Evolutionary conservation across 495 filamentous ascomycete species (phyloP).

Genomic region (Penicillium alfredii): DNA sequence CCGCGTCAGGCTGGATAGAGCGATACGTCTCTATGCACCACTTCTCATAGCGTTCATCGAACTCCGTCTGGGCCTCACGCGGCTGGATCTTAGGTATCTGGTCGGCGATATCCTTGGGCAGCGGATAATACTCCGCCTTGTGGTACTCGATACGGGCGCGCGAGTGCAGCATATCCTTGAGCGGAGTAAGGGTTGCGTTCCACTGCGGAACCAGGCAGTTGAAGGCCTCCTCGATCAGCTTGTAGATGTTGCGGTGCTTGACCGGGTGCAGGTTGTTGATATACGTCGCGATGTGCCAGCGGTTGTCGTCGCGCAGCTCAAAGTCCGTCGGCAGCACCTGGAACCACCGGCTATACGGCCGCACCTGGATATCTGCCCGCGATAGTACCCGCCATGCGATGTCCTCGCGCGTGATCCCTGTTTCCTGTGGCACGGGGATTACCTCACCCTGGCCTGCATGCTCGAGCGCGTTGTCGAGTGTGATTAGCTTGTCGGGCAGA

Average conservation of each 20-base stretch:
- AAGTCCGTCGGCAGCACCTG: constrained; percentile 39
- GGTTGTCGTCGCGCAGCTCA: constrained; percentile 21
- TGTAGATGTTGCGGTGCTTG: constrained; percentile 28
- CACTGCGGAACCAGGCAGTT: constrained; percentile 37
- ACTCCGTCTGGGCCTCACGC: constrained; percentile 21
- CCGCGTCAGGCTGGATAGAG: constrained; percentile 28
- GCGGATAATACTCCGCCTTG: constrained; percentile 27
- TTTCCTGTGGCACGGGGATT: constrained; percentile 21
- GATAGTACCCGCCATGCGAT: constrained; percentile 38
- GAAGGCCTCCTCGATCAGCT: constrained; percentile 37
- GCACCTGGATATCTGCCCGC: constrained; percentile 23
- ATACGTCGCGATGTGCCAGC: constrained; percentile 35
- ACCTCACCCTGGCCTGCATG: constrained; percentile 24
- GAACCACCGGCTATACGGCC: constrained; percentile 27
- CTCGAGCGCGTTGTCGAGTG: constrained; percentile 21
- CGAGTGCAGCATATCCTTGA: constrained; percentile 34
- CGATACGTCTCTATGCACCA: constrained; percentile 23
- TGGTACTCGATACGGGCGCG: constrained; percentile 28
- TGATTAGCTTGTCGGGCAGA: constrained; percentile 21
- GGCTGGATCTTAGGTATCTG: constrained; percentile 14
- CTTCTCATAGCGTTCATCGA: constrained; percentile 17
- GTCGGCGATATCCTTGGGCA: constrained; percentile 13
- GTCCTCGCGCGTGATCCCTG: constrained; percentile 29
- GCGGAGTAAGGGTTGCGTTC: constrained; percentile 33
- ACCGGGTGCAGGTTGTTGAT: constrained; percentile 45